Percentiles rank a stretch among this genome's conserved stretches.
Evolutionary conservation across 208 protist species (phyloP).

Genomic region (Herpetomonas samuelpessoai): DNA sequence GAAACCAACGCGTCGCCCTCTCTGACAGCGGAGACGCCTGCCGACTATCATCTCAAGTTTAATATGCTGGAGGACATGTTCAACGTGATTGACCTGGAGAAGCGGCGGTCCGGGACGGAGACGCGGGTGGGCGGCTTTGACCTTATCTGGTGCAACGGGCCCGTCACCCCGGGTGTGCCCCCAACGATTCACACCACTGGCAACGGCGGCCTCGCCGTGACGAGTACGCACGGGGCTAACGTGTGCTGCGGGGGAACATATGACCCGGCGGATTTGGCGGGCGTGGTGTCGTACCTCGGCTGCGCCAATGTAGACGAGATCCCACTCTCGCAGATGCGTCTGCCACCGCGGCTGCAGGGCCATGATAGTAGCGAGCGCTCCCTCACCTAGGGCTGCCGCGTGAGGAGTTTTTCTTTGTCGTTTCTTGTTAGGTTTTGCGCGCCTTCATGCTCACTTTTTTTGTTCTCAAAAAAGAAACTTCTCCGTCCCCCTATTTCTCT

Average conservation of each 20-base stretch:
- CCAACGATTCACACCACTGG: conserved; percentile 1
- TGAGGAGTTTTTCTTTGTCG: not conserved
- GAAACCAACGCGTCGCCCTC: conserved; percentile 93
- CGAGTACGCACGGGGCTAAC: not conserved
- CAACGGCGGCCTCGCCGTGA: conserved; percentile 1
- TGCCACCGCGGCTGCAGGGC: conserved; percentile 78
- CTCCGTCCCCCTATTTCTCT: too few species aligned
- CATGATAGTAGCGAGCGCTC: conserved; percentile 69
- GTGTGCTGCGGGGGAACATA: conserved; percentile 2
- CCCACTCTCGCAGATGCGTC: conserved; percentile 75
- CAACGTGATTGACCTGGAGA: conserved; percentile 88
- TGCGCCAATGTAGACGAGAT: conserved; percentile 87
- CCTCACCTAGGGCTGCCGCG: conserved; percentile 41
- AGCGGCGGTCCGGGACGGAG: conserved; percentile 67
- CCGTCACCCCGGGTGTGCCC: conserved; percentile 21
- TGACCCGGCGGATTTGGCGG: conserved; percentile 2
- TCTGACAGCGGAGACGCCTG: conserved; percentile 90
- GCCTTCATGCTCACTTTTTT: too few species aligned
- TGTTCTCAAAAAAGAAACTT: too few species aligned
- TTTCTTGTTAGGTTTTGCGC: too few species aligned
- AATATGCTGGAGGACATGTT: conserved; percentile 94
- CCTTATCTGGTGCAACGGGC: conserved; percentile 86
- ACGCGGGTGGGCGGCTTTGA: conserved; percentile 88
- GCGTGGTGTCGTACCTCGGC: conserved; percentile 56
- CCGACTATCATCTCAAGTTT: conserved; percentile 95